Base-by-base conservation (phyloP, 2,329 filamentous ascomycete genomes). In the Rutstroemia sydowiana region DNA sequence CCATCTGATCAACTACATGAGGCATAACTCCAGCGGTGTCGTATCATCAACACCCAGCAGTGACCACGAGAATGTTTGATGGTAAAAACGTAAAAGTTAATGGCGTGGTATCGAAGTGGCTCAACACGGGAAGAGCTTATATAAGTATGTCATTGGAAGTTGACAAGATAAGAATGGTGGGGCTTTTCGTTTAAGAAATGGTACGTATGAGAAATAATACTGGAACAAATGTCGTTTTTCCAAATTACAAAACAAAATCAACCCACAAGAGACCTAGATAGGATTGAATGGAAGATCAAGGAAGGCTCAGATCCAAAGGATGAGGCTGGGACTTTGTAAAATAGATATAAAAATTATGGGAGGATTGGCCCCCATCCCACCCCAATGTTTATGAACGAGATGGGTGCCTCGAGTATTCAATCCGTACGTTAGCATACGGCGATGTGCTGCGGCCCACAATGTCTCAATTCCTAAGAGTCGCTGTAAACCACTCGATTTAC, bases 361-460 rank as follows among this genome's bases (percentile, higher is more conserved):
- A 51, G 48, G 48, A 51, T 31, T 51, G 48, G 48, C 34, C 48
- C 48, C 48, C 48, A 45, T 51, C 41, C 39, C 41, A 51, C 48
- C 20, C 36, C n/a, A 23, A 30, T 3, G n/a, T 36, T 36, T 14
- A 3, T 23, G 45, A 14, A 45, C 16, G 48, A 51, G 48, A 31
- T 45, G 41, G 41, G 45, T 30, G 48, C 41, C 48, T 45, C 30
- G 13, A 45, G 28, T 31, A 21, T 14, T 36, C 18, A 18, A 28
- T 14, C 18, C 36, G 31, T 20, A 26, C 37, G 40, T 31, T 36
- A 37, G 41, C 18, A 36, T 45, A 41, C 48, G 48, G 48, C 48
- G 45, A 45, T 10, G 16, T 23, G 48, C 48, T 51, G 48, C 48
- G 32, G 48, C 48, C 41, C 26, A 30, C 28, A 4, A 26, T 45